A percentile compares a stretch with the other conserved stretches of the same genome.
Evolutionary conservation across 306 rosid species (phyloP).

Genomic region (Cicer chorassanicum): DNA sequence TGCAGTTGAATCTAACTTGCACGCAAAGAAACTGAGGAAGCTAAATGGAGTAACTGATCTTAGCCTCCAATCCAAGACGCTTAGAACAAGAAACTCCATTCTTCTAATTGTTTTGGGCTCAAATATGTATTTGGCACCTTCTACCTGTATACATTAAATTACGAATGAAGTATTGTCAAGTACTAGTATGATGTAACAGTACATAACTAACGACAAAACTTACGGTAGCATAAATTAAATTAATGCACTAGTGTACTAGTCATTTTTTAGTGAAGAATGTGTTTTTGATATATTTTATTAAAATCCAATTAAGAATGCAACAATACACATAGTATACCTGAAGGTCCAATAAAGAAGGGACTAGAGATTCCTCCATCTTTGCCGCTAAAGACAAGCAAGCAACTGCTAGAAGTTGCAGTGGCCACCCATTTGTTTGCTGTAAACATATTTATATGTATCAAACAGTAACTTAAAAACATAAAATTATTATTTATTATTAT

Average conservation of each 20-base stretch:
- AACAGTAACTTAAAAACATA: constrained; percentile 21
- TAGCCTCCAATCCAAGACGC: constrained; percentile 90
- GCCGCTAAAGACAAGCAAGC: constrained; percentile 97
- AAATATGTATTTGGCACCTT: constrained; percentile 82
- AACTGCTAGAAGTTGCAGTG: constrained; percentile 84
- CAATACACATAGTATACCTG: constrained; percentile 61
- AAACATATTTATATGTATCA: constrained; percentile 33
- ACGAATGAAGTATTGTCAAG: background rate
- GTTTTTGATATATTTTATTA: constrained; percentile 3
- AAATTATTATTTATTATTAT: constrained; percentile 29
- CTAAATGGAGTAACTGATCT: constrained; percentile 94
- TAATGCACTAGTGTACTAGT: background rate
- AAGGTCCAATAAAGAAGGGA: constrained; percentile 88
- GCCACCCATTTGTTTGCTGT: constrained; percentile 91
- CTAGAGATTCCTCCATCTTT: constrained; percentile 95
- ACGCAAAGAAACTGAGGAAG: constrained; percentile 82
- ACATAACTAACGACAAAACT: constrained; percentile 21
- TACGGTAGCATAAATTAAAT: constrained; percentile 16
- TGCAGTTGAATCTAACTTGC: constrained; percentile 80
- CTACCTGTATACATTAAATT: constrained; percentile 57
- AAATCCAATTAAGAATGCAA: constrained; percentile 10
- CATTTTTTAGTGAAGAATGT: constrained; percentile 11
- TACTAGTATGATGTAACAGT: background rate
- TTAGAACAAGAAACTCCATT: constrained; percentile 88
- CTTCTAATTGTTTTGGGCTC: constrained; percentile 80